Conservation (phyloP, 192 early-diverging fungal genomes). For the Phycomyces nitens region DNA sequence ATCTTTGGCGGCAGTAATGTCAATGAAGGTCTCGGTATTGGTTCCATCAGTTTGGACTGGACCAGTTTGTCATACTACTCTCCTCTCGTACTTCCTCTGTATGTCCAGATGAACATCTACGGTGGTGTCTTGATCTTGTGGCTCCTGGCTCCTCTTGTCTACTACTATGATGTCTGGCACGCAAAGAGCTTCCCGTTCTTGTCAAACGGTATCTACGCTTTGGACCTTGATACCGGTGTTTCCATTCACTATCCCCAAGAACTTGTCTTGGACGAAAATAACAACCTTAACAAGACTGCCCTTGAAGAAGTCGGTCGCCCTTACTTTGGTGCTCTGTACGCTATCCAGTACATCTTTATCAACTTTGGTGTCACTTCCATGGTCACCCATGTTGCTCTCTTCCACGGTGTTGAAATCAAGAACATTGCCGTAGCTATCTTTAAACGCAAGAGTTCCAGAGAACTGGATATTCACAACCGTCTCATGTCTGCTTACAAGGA, state of each 20-base stretch:
- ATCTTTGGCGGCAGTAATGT: constrained; percentile 34
- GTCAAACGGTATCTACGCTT: constrained; percentile 42
- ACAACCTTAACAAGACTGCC: constrained; percentile 40
- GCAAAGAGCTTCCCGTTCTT: constrained; percentile 50
- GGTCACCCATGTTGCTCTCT: constrained; percentile 56
- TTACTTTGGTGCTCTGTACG: constrained; percentile 51
- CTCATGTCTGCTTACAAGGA: constrained; percentile 63
- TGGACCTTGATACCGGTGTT: constrained; percentile 41
- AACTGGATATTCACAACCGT: constrained; percentile 56
- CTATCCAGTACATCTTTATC: constrained; percentile 53
- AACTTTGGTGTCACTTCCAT: constrained; percentile 61
- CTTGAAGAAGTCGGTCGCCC: constrained; percentile 47
- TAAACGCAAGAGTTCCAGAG: constrained; percentile 29
- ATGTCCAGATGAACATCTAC: constrained; percentile 64
- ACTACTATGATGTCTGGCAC: constrained; percentile 53
- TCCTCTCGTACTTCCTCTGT: constrained; percentile 61
- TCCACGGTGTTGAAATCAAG: constrained; percentile 63
- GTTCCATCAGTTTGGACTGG: constrained; percentile 45
- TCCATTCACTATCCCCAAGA: constrained; percentile 26
- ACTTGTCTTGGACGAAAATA: constrained; percentile 42
- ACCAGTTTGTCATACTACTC: constrained; percentile 25
- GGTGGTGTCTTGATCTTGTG: constrained; percentile 51
- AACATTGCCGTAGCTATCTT: constrained; percentile 38
- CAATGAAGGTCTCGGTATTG: constrained; percentile 37
- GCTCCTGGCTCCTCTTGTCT: constrained; percentile 55